These are phyloP conservation scores for Kentomonas sorsogonicus DNA, from an alignment of 208 protist species.

Conservation along the genomic window DNA sequence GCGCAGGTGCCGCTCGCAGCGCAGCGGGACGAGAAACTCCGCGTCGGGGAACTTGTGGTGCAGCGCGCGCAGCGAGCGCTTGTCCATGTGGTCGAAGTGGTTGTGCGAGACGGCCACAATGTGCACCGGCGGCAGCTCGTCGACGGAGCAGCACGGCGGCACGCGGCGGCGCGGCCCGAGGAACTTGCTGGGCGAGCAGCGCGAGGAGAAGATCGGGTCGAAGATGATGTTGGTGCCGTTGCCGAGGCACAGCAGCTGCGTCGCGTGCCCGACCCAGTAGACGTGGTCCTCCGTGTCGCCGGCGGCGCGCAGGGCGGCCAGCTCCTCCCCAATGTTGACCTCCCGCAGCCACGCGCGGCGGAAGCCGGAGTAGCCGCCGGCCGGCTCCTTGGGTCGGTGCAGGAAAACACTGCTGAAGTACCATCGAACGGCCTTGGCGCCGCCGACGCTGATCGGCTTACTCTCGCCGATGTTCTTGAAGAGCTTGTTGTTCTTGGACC, in stretches of 20 bases:
- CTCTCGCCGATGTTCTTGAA: slow-evolving; percentile 50
- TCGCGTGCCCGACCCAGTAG: slow-evolving; percentile 83
- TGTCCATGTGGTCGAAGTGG: slow-evolving; percentile 88
- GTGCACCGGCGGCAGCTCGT: slow-evolving; percentile 64
- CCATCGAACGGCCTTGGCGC: no score
- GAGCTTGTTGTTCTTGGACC: slow-evolving; percentile 27
- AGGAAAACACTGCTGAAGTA: slow-evolving; percentile 7
- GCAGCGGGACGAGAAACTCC: slow-evolving; percentile 52
- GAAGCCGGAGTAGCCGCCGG: slow-evolving; percentile 36
- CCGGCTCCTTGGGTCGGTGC: slow-evolving; percentile 19
- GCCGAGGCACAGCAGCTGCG: slow-evolving; percentile 57
- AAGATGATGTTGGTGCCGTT: slow-evolving; percentile 67
- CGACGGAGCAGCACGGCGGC: slow-evolving; percentile 25
- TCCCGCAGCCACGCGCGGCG: slow-evolving; percentile 29
- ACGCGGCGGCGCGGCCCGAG: slow-evolving; percentile 35
- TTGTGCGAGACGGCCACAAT: slow-evolving; percentile 80
- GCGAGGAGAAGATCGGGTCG: slow-evolving; percentile 76
- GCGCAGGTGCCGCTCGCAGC: slow-evolving; percentile 34
- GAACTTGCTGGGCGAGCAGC: slow-evolving; percentile 54
- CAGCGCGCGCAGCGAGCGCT: slow-evolving; percentile 26
- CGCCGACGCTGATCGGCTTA: neutral
- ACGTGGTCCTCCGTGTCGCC: slow-evolving; percentile 12
- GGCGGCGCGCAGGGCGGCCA: slow-evolving; percentile 15
- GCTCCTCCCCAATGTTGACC: slow-evolving; percentile 28
- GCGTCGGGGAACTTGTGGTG: slow-evolving; percentile 27